Conservation (phyloP, 768 basidiomycete genomes). For the Hortiboletus flavorubellus region DNA sequence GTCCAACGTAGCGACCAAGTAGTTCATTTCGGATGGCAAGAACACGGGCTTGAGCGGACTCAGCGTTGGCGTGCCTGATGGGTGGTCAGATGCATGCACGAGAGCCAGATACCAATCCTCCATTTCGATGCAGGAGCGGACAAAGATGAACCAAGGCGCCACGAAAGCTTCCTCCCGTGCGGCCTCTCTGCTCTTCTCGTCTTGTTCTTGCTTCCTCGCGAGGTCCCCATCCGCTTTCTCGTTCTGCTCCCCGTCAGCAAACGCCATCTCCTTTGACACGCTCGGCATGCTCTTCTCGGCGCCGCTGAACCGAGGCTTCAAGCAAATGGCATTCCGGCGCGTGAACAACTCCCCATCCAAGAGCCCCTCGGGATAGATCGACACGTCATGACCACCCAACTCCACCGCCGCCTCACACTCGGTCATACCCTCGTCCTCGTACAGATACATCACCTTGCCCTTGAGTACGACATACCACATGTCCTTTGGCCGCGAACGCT, state of each 20-base stretch:
- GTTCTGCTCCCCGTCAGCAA: constrained; percentile 25
- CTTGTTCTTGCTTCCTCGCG: constrained; percentile 33
- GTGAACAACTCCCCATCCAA: constrained; percentile 89
- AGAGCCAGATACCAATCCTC: constrained; percentile 95
- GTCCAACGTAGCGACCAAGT: constrained; percentile 81
- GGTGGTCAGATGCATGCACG: constrained; percentile 66
- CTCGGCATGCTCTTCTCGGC: constrained; percentile 42
- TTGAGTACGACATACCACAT: constrained; percentile 93
- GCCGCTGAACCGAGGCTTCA: constrained; percentile 48
- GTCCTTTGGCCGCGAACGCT: constrained; percentile 81
- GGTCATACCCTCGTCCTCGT: constrained; percentile 87
- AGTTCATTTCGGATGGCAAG: constrained; percentile 72
- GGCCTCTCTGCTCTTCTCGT: constrained; percentile 34
- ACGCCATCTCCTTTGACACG: constrained; percentile 51
- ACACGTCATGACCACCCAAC: constrained; percentile 72
- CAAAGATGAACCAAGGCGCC: constrained; percentile 92
- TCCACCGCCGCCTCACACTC: constrained; percentile 93
- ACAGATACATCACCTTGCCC: constrained; percentile 86
- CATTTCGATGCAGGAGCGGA: constrained; percentile 85
- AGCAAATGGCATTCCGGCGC: constrained; percentile 83
- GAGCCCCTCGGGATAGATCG: constrained; percentile 69
- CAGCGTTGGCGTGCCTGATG: constrained; percentile 59
- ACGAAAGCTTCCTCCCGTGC: constrained; percentile 50
- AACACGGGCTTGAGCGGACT: constrained; percentile 64
- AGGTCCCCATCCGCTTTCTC: constrained; percentile 25